These are phyloP conservation scores for Endocarpon pusillum DNA, from an alignment of 495 filamentous ascomycete genomes.

Conservation along the genomic window DNA sequence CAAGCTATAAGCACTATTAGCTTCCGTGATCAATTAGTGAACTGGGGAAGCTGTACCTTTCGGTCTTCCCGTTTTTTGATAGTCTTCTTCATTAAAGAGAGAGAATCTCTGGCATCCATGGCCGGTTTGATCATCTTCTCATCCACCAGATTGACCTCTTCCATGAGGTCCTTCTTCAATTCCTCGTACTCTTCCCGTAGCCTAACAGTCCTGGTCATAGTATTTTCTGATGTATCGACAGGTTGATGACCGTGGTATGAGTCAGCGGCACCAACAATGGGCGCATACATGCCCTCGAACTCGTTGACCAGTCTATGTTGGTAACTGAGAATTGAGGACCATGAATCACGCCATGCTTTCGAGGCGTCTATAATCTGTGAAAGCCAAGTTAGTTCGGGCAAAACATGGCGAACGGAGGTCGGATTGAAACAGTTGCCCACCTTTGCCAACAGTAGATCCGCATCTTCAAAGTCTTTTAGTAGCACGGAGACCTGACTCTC, in stretches of 20 bases:
- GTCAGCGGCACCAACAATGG: constrained; percentile 52
- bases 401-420: constrained; percentile 1
- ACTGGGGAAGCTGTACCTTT: constrained; percentile 31
- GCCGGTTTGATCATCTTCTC: constrained; percentile 55
- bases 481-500: constrained; percentile 62
- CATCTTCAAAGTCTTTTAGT: constrained; percentile 70
- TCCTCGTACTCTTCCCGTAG: constrained; percentile 58
- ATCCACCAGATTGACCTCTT: constrained; percentile 62
- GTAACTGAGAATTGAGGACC: constrained; percentile 54
- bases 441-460: constrained; percentile 58
- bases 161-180: constrained; percentile 53
- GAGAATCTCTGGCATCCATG: constrained; percentile 47
- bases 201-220: constrained; percentile 46
- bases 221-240: constrained; percentile 40
- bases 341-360: constrained; percentile 71
- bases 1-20: constrained; percentile 31
- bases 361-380: constrained; percentile 64
- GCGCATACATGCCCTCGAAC: constrained; percentile 66
- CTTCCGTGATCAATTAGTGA: neutral
- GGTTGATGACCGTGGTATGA: constrained; percentile 31
- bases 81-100: constrained; percentile 68
- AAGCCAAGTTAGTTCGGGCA: constrained; percentile 2
- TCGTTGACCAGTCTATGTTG: constrained; percentile 55
- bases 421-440: constrained; percentile 24
- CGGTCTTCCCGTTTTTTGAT: constrained; percentile 87